Base-by-base conservation (phyloP, 2,329 filamentous ascomycete species). In the Ophiobolus disseminans region DNA sequence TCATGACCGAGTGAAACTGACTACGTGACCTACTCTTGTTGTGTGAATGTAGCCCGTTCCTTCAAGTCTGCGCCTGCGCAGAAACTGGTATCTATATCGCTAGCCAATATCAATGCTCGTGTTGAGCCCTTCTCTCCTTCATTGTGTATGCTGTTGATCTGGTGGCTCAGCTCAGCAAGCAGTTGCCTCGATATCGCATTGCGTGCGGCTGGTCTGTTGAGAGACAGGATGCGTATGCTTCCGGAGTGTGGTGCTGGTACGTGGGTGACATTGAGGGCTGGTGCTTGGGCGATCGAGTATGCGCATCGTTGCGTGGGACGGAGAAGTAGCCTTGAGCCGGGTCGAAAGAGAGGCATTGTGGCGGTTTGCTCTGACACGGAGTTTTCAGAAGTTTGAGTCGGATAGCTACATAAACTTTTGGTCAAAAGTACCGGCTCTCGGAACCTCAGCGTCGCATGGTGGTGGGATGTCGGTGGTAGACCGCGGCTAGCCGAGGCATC, bases 1-100 rank as follows among this genome's bases (percentile, higher is more conserved):
- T 32, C 30, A 14, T 32, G 30, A 14, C 16, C 30, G 2, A n/a
- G 23, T 7, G 13, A 32, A 14, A 7, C 30, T 32, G 30, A 32
- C n/a, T 32, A n/a, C 25, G 9, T 13, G 16, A 74, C 84, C 53
- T 73, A 96, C 91, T 97, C 88, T 62, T 91, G 83, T 52, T 80
- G 82, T 1, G 84, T 87, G 74, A 97, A 94, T 3, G 81, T 83
- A 49, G 83, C 82, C 21, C 93, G 80, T 79, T 97, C 93, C 71
- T 97, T 97, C 65, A 99, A 76, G 70, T 99, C 94, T 3, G 94
- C 94, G 28, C 94, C 94, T 0, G 94, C 91, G 74, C 94, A 99
- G 73, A 99, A 99, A 63, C 86, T 88, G 19, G 84, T 80, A 62
- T 97, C 90, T n/a, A 90, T 82, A 31, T 90, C 90, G 66, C 90